phyloP scores from a whole-genome alignment of 2,329 filamentous ascomycete species.

The Aspergillus aculeatinus region DNA sequence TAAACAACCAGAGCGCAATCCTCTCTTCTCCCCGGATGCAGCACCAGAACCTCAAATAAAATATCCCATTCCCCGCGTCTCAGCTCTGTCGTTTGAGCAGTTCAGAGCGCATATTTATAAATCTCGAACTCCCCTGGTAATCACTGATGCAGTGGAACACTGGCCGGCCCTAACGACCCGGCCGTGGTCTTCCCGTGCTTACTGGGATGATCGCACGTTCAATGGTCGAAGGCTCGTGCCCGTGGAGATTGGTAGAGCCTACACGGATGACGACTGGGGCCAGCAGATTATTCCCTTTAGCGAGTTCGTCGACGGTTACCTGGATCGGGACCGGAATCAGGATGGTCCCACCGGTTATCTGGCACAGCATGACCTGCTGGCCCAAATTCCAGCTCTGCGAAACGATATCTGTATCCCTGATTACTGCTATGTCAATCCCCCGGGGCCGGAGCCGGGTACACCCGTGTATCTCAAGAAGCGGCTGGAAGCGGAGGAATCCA shows the following conservation, averaged over 20 bases:
- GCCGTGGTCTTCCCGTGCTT: conserved; percentile 71
- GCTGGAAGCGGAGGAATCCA: conserved; percentile 18
- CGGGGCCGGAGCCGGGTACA: conserved; percentile 52
- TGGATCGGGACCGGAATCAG: conserved; percentile 36
- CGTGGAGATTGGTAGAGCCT: conserved; percentile 81
- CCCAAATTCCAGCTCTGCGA: conserved; percentile 74
- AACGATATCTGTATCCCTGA: conserved; percentile 79
- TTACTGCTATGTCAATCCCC: conserved; percentile 73
- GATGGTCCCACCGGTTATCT: conserved; percentile 66
- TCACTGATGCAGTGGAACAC: conserved; percentile 61
- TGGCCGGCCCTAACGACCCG: conserved; percentile 75
- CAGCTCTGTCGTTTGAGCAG: conserved; percentile 53
- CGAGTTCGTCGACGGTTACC: conserved; percentile 65
- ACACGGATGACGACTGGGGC: conserved; percentile 81
- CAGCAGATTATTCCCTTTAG: conserved; percentile 76
- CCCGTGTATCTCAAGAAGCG: conserved; percentile 44
- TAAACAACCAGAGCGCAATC: conserved; percentile 14
- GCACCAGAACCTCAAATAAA: conserved; percentile 35
- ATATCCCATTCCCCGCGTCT: conserved; percentile 41
- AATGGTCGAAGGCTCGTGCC: conserved; percentile 77
- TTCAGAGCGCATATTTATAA: conserved; percentile 63
- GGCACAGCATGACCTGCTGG: conserved; percentile 85
- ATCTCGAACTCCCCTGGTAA: conserved; percentile 61
- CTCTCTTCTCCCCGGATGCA: conserved; percentile 35
- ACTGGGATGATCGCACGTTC: conserved; percentile 73